Base-by-base conservation (phyloP, 768 basidiomycete genomes). In the Auriculariales sp. region DNA sequence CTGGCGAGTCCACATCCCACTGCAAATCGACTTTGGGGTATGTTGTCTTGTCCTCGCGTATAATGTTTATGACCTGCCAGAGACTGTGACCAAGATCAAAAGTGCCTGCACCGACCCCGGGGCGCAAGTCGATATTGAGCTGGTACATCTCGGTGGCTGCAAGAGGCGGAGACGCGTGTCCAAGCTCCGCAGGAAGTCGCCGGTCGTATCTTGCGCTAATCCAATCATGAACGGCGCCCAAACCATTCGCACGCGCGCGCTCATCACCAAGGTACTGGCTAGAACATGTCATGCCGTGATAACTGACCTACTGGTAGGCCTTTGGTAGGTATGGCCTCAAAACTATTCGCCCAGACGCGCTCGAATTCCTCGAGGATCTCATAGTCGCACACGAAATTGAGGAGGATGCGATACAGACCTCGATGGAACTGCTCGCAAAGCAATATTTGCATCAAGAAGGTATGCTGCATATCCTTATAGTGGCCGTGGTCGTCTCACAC, bases 391-490 rank as follows among this genome's bases (percentile, higher is more conserved):
- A 90, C 62, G 79, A 83, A 45, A 83, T 92, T 42, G 60, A 68
- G 3, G 77, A 81, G 72, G 60, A 77, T 27, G 81, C 86, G 39
- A 68, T 83, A 15, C 85, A 89, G 53, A 70, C 71, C 33, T 84
- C 85, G 36, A 66, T 91, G 11, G 89, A 91, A 57, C 76, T 79
- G 36, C 71, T 92, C 27, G 87, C 87, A 6, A 79, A 83, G 54
- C 87, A 89, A 56, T 92, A 91, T 57, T 88, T 88, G 57, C 86
- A 81, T 57, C 88, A 92, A 63, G 89, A 91, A 69, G 88, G 89
- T 79, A 54, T 34, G 68, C 59, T 50, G 51, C 54, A 34, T 6
- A 39, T 46, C 36, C 24, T 28, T 28, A 56, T 55, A 59, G 31
- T 50, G 35, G 29, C 31, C 51, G n/a, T 54, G 51, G 11, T 46